Conservation (phyloP, 2,329 filamentous ascomycete genomes). For the Aaosphaeria pasadenensis region DNA sequence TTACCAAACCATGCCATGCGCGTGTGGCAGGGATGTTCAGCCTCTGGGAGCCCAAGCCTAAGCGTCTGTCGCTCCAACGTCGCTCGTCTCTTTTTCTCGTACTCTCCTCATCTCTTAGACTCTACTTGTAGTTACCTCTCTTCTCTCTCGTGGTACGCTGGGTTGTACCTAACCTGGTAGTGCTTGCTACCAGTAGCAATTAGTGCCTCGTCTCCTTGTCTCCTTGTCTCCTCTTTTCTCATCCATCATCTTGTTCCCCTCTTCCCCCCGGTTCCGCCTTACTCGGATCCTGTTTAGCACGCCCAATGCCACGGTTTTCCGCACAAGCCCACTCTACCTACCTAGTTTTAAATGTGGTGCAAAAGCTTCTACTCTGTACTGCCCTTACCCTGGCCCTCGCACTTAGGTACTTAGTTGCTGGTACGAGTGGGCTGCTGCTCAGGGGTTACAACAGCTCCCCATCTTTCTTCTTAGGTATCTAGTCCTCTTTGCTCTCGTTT, state of each 20-base stretch:
- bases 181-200: not conserved
- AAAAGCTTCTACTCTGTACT: slow-evolving; percentile 20
- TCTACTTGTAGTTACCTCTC: no score
- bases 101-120: not conserved
- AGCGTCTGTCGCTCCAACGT: slow-evolving; percentile 7
- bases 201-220: not conserved
- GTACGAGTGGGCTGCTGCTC: slow-evolving; percentile 7
- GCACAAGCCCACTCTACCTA: slow-evolving; percentile 25
- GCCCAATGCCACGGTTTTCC: slow-evolving; percentile 33
- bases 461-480: slow-evolving; percentile 15
- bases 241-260: slow-evolving; percentile 14
- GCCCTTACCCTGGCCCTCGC: slow-evolving; percentile 25
- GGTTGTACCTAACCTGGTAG: no score
- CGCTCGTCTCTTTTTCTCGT: not conserved
- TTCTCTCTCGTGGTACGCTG: no score
- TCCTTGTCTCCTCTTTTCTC: slow-evolving; percentile 7
- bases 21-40: no score
- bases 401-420: no score
- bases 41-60: not conserved
- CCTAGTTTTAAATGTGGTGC: slow-evolving; percentile 1
- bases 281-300: slow-evolving; percentile 26
- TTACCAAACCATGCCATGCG: no score
- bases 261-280: slow-evolving; percentile 30
- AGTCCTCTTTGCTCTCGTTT: slow-evolving; percentile 6
- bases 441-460: slow-evolving; percentile 22